Percentiles rank a stretch among this genome's conserved stretches.
Evolutionary conservation across 2,329 filamentous ascomycete genomes (phyloP).

Genomic region (Fusarium decemcellulare): DNA sequence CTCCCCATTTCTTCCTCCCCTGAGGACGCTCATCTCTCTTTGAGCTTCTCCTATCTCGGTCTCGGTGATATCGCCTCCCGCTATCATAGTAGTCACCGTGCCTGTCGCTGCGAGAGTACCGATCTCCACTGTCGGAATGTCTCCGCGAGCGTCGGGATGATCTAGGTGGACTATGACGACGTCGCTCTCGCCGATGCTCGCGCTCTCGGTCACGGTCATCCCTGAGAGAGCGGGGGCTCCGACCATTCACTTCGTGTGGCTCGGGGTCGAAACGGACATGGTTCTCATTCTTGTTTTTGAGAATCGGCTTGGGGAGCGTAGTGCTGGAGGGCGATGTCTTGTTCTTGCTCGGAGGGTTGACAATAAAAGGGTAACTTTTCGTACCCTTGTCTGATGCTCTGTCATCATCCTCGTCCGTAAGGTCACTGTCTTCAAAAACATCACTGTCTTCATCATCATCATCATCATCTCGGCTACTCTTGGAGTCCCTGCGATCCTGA

Average conservation of each 20-base stretch:
- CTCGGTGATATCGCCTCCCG: slow-evolving; percentile 56
- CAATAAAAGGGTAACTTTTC: slow-evolving; percentile 55
- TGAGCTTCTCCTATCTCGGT: slow-evolving; percentile 56
- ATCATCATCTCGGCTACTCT: slow-evolving; percentile 52
- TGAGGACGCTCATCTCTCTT: slow-evolving; percentile 53
- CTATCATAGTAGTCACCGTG: slow-evolving; percentile 53
- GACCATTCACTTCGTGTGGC: slow-evolving; percentile 59
- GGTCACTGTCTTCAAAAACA: slow-evolving; percentile 50
- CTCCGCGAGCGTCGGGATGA: slow-evolving; percentile 43
- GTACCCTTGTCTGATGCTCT: slow-evolving; percentile 48
- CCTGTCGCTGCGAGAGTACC: slow-evolving; percentile 46
- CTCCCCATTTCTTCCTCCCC: slow-evolving; percentile 65
- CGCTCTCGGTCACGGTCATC: slow-evolving; percentile 51
- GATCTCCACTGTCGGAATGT: slow-evolving; percentile 47
- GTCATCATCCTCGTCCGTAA: slow-evolving; percentile 53
- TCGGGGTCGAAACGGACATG: slow-evolving; percentile 68
- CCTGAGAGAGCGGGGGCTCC: slow-evolving; percentile 47
- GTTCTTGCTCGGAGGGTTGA: slow-evolving; percentile 51
- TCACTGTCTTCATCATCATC: slow-evolving; percentile 50
- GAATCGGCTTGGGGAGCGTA: slow-evolving; percentile 68
- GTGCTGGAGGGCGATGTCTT: slow-evolving; percentile 54
- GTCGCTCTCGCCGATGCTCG: slow-evolving; percentile 43
- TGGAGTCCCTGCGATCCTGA: slow-evolving; percentile 49
- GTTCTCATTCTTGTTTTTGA: slow-evolving; percentile 73
- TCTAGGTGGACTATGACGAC: slow-evolving; percentile 27